Base-by-base conservation (phyloP, 2,329 filamentous ascomycete species). In the Aureobasidium zeae region DNA sequence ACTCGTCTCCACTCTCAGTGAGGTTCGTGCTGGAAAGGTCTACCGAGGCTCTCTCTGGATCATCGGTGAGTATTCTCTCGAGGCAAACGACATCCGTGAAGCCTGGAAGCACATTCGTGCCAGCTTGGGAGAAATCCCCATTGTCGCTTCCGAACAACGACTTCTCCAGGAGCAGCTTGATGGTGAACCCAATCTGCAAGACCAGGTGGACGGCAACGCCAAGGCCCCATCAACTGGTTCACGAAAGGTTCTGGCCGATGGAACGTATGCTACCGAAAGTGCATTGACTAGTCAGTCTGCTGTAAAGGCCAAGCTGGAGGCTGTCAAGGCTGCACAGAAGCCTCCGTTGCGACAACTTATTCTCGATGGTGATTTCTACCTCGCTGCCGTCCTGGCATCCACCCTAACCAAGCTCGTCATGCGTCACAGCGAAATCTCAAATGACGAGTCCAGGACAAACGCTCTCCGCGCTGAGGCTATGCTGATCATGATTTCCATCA, bases 401-500 rank as follows among this genome's bases (percentile, higher is more conserved):
- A 95, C 89, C 1, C 75, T 98, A 46, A 94, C 91, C 12, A 98
- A 98, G 68, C 75, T 98, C 44, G 91, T 98, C 38, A 94, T 98
- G 87, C 84, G 91, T 42, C 87, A 96, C 62, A 83, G 86, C 2
- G 88, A 96, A 60, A 88, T 96, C 48, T 95, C 89, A 1, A 71
- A 82, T 17, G 89, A 95, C 55, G 66, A 73, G 31, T 84, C 85
- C 31, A 82, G 91, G 28, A 96, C 89, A 21, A 98, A 98, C 56
- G 88, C 89, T 21, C 75, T 98, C 19, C 83, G 86, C 37, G 91
- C 91, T 3, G 91, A 98, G 65, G 91, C 91, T 32, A 98, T 98
- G 91, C 75, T 98, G 42, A 96, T 98, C 61, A 94, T 96, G 88
- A 94, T 98, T 55, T 96, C 91, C 4, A 93, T 98, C 53, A 86